phyloP scores from a whole-genome alignment of 345 rosid species.

The Eucalyptus regnans region DNA sequence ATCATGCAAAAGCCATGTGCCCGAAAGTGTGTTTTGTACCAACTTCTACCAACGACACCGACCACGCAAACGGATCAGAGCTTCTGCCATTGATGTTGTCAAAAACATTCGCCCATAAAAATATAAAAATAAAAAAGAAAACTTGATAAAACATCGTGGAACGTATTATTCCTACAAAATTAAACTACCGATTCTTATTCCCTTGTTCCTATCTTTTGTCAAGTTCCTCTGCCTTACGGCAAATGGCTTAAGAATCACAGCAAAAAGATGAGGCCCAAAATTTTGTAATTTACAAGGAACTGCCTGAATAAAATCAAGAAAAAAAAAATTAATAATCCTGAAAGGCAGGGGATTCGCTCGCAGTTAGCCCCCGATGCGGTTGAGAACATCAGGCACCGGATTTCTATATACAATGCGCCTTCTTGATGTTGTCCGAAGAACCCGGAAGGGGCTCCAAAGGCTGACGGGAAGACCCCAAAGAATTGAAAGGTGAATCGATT shows the following conservation, averaged over 20 bases:
- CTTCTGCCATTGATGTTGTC: neutral
- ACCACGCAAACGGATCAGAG: neutral
- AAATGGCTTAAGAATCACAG: neutral
- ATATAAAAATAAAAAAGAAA: no score
- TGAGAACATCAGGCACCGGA: neutral
- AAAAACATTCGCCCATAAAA: neutral
- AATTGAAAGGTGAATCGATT: neutral
- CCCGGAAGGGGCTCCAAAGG: neutral
- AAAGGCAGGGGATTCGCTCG: neutral
- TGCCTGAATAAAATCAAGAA: neutral
- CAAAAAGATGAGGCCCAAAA: neutral
- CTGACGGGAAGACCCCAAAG: neutral
- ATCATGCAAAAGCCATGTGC: neutral
- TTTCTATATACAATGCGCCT: neutral
- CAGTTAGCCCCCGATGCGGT: neutral
- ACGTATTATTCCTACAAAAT: neutral
- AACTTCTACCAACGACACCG: neutral
- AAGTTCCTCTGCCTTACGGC: neutral
- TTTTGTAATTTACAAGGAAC: neutral
- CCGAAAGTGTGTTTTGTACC: neutral
- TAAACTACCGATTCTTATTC: neutral
- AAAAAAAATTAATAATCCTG: neutral
- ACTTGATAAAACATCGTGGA: neutral
- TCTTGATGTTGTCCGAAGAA: neutral
- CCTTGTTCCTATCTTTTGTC: neutral